Conservation (phyloP, 2,329 filamentous ascomycete genomes). For the Cercospora sp. region DNA sequence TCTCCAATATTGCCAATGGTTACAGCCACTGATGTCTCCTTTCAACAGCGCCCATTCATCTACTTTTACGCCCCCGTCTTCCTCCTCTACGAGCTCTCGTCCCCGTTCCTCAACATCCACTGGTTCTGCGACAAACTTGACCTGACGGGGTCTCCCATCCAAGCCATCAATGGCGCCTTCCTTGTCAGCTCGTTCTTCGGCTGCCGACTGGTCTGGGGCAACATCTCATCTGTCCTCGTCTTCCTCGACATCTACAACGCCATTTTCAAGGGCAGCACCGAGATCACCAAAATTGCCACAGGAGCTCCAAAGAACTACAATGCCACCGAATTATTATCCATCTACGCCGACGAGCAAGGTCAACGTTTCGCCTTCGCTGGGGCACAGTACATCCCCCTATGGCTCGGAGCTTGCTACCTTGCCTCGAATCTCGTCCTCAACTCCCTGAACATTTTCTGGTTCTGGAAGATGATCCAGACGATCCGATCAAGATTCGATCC, state of each 20-base stretch:
- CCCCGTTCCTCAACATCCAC: conserved; percentile 82
- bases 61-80: conserved; percentile 81
- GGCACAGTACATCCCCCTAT: conserved; percentile 57
- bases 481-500: conserved; percentile 72
- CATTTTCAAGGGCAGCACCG: conserved; percentile 32
- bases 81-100: conserved; percentile 84
- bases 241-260: conserved; percentile 67
- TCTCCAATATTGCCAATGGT: no score
- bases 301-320: conserved; percentile 24
- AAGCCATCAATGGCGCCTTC: conserved; percentile 74
- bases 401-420: conserved; percentile 69
- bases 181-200: conserved; percentile 74
- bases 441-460: conserved; percentile 80
- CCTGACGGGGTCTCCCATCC: conserved; percentile 71
- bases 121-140: conserved; percentile 89
- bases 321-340: conserved; percentile 22
- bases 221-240: conserved; percentile 64
- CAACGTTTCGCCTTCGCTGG: conserved; percentile 35
- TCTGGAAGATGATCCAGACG: conserved; percentile 80
- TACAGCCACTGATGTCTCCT: conserved; percentile 1
- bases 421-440: conserved; percentile 71
- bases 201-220: conserved; percentile 76
- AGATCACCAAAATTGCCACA: conserved; percentile 23
- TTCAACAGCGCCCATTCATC: conserved; percentile 69
- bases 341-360: conserved; percentile 30